These are phyloP conservation scores for Neurospora sp. DNA, from an alignment of 2,329 filamentous ascomycete species.

Conservation along the genomic window DNA sequence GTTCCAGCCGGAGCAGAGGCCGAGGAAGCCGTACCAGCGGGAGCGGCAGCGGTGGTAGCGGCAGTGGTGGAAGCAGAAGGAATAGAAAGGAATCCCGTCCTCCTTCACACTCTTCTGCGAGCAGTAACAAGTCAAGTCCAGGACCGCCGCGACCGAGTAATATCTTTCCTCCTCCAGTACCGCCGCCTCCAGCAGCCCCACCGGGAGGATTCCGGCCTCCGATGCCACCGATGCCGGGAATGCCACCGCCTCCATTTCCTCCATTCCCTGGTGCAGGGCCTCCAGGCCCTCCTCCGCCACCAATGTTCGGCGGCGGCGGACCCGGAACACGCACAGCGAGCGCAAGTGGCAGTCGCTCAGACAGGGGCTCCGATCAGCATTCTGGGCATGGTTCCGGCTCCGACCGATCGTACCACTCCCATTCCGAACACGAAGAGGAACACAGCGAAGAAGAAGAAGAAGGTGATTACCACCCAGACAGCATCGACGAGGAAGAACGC, in stretches of 20 bases:
- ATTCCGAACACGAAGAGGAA: background rate
- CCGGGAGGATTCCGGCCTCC: background rate
- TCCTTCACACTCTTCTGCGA: background rate
- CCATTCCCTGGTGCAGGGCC: background rate
- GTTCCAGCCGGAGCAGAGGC: background rate
- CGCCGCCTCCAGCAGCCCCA: background rate
- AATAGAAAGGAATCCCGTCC: background rate
- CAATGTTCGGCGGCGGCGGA: background rate
- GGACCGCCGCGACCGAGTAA: background rate
- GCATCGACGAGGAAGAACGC: background rate
- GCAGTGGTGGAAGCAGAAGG: background rate
- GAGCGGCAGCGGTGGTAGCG: background rate
- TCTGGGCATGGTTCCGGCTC: background rate
- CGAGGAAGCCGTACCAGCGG: background rate
- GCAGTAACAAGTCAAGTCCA: background rate
- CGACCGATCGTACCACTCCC: background rate
- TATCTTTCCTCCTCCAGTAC: background rate
- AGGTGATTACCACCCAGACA: background rate
- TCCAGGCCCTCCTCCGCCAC: background rate
- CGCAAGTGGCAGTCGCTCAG: background rate
- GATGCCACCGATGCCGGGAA: background rate
- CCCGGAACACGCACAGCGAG: background rate
- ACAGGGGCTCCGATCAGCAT: background rate
- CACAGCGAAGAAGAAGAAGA: background rate
- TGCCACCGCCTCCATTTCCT: background rate